Percentiles rank a stretch among this genome's conserved stretches.
These are phyloP conservation scores for Stachybotrys elegans DNA, from an alignment of 2,329 filamentous ascomycete species.

Conservation along the genomic window DNA sequence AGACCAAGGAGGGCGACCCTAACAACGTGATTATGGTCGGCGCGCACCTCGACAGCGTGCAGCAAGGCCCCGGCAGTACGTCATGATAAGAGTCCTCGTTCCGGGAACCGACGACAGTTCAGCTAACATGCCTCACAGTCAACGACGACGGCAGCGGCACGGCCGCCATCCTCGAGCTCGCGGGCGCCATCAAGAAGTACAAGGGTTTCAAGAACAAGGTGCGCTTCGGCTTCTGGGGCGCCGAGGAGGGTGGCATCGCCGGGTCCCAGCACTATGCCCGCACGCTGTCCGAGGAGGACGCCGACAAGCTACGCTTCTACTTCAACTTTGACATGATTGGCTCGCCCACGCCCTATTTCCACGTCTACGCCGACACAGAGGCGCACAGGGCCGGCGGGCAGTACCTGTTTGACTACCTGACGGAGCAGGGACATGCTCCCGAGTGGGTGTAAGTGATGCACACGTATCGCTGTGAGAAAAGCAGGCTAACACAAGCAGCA, in stretches of 20 bases:
- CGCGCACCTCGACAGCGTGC: constrained; percentile 35
- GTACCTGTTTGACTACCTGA: constrained; percentile 24
- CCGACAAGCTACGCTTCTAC: constrained; percentile 58
- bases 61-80: constrained; percentile 33
- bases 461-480: background rate
- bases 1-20: constrained; percentile 36
- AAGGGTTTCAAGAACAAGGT: constrained; percentile 36
- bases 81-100: too few species aligned
- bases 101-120: constrained; percentile 38
- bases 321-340: constrained; percentile 70
- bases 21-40: constrained; percentile 37
- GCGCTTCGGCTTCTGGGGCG: constrained; percentile 38
- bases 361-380: constrained; percentile 33
- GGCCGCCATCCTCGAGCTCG: constrained; percentile 32
- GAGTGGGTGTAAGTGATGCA: constrained; percentile 20
- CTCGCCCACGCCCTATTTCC: constrained; percentile 33
- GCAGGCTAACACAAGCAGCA: constrained; percentile 11
- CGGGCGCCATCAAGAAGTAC: constrained; percentile 30
- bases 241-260: constrained; percentile 27
- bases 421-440: background rate
- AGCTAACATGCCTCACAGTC: too few species aligned
- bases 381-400: constrained; percentile 30
- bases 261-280: background rate
- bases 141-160: too few species aligned
- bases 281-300: constrained; percentile 28